Evolutionary conservation across 2,329 filamentous ascomycete species (phyloP).

Genomic region (Massarina eburnea): DNA sequence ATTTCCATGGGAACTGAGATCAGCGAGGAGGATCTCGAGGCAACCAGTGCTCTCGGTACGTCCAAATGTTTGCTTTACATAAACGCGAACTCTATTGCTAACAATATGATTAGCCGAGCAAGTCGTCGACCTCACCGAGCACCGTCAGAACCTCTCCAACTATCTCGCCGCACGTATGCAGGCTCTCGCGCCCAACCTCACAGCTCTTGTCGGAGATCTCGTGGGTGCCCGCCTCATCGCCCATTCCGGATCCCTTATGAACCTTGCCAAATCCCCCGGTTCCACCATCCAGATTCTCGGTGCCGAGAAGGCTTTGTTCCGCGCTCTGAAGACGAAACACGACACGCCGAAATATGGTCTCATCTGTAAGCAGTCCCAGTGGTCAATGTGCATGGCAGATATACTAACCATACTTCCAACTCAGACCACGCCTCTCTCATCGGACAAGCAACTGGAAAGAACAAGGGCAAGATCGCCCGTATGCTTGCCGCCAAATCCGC

Average conservation of each 20-base stretch:
- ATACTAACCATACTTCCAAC: too few relatives aligned
- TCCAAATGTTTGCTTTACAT: too few relatives aligned
- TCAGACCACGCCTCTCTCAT: constrained; percentile 66
- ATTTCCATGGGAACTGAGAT: constrained; percentile 99
- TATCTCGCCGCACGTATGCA: constrained; percentile 95
- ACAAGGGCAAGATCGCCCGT: constrained; percentile 99
- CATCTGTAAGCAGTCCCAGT: too few relatives aligned
- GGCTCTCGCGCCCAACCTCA: constrained; percentile 94
- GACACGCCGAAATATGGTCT: constrained; percentile 98
- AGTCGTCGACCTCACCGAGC: constrained; percentile 84
- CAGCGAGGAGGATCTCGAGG: constrained; percentile 85
- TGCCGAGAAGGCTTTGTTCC: constrained; percentile 98
- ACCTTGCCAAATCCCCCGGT: constrained; percentile 90
- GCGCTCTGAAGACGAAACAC: constrained; percentile 98
- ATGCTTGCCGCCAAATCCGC: constrained; percentile 93
- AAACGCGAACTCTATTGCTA: too few relatives aligned
- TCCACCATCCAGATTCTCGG: constrained; percentile 97
- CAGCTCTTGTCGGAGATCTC: constrained; percentile 86
- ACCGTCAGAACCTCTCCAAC: constrained; percentile 77
- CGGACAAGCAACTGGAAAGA: constrained; percentile 93
- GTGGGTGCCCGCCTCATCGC: constrained; percentile 94
- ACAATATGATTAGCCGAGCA: too few relatives aligned
- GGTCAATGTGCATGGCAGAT: too few relatives aligned
- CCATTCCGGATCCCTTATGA: constrained; percentile 91
- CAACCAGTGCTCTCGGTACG: constrained; percentile 88